Evolutionary conservation across 2,329 filamentous ascomycete species (phyloP).

Genomic region (Fusarium sp.): DNA sequence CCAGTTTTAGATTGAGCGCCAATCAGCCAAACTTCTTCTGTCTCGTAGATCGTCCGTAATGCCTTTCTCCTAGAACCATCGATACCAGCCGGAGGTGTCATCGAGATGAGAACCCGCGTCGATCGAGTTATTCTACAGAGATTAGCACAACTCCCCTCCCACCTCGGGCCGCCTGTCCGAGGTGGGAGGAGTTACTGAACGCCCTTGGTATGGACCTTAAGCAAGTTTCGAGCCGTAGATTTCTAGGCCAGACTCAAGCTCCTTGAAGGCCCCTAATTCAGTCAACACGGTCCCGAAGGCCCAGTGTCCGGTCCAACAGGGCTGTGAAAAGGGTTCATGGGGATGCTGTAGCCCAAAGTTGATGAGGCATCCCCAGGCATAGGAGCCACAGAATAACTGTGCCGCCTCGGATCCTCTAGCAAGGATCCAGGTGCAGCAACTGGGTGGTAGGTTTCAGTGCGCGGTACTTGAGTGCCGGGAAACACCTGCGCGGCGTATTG

Average conservation of each 20-base stretch:
- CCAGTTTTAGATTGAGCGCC: background rate
- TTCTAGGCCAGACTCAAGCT: slow-evolving; percentile 7
- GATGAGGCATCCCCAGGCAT: slow-evolving; percentile 35
- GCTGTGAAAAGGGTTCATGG: slow-evolving; percentile 40
- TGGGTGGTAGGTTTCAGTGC: slow-evolving; percentile 35
- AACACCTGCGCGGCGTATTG: slow-evolving; percentile 39
- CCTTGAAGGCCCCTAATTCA: slow-evolving; percentile 12
- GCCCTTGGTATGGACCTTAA: background rate
- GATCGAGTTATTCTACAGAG: background rate
- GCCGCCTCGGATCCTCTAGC: slow-evolving; percentile 39
- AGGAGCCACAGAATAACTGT: slow-evolving; percentile 38
- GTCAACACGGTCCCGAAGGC: slow-evolving; percentile 40
- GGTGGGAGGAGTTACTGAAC: background rate
- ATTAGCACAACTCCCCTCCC: background rate
- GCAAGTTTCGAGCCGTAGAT: slow-evolving; percentile 3
- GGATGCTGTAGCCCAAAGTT: slow-evolving; percentile 39
- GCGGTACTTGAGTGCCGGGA: slow-evolving; percentile 30
- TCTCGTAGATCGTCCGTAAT: background rate
- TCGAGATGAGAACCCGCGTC: background rate
- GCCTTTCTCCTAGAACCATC: background rate
- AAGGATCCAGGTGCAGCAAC: slow-evolving; percentile 35
- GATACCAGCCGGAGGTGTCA: background rate
- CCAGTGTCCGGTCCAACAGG: slow-evolving; percentile 30
- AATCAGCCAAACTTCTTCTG: background rate
- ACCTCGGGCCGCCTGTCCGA: background rate